Evolutionary conservation across 495 filamentous ascomycete species (phyloP).

Genomic region (Penicillium pulvis): DNA sequence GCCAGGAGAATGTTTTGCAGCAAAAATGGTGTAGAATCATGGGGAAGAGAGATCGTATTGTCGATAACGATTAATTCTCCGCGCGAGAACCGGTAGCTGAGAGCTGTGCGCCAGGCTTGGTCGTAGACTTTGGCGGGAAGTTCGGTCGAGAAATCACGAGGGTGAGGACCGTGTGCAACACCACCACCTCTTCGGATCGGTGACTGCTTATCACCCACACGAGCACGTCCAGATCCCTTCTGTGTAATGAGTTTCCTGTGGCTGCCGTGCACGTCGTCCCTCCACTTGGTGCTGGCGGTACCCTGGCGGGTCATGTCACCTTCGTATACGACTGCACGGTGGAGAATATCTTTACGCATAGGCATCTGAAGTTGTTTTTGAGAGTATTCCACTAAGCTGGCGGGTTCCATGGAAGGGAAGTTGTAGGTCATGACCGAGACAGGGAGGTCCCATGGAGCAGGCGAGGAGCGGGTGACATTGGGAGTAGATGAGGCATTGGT

Average conservation of each 20-base stretch:
- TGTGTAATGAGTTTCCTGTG: constrained; percentile 75
- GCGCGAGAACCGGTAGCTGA: constrained; percentile 84
- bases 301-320: constrained; percentile 86
- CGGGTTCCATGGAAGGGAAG: constrained; percentile 88
- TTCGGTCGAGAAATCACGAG: constrained; percentile 81
- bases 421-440: constrained; percentile 83
- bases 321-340: constrained; percentile 90
- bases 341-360: constrained; percentile 87
- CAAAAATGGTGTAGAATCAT: constrained; percentile 56
- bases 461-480: constrained; percentile 42
- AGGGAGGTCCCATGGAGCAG: constrained; percentile 34
- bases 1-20: constrained; percentile 63
- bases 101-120: constrained; percentile 89
- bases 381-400: constrained; percentile 76
- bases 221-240: constrained; percentile 81
- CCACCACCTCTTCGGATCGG: constrained; percentile 86
- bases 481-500: constrained; percentile 21
- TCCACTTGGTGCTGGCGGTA: constrained; percentile 81
- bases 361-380: constrained; percentile 81
- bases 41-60: constrained; percentile 63
- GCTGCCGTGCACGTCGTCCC: constrained; percentile 80
- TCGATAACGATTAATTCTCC: constrained; percentile 86
- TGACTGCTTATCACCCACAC: constrained; percentile 76
- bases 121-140: constrained; percentile 92
- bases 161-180: constrained; percentile 81